Evolutionary conservation across 306 rosid genomes (phyloP), one percentile per base, ranked within the genome.

Genomic region (Trifolium repens): DNA sequence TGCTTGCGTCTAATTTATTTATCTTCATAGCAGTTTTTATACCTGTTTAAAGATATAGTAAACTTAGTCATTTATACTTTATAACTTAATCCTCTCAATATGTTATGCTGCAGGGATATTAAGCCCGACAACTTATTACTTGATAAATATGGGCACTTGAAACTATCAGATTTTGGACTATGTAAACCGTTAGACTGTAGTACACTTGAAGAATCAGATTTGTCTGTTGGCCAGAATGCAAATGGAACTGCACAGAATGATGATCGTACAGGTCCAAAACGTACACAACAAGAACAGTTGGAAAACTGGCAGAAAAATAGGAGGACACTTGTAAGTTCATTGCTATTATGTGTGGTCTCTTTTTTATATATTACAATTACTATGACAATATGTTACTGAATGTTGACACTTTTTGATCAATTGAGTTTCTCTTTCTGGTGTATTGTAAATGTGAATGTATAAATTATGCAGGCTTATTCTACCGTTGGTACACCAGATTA

Each of bases 401-500:
- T 53, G 24, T 52, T 32, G 13, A 34, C 12, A 60, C 62, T 61
- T 69, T 14, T 13, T 53, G 46, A 63, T 68, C 26, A 53, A n/a
- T 27, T 61, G 30, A 10, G 32, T 64, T 27, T 74, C 58, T 64
- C 5, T 58, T 49, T 32, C 65, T 13, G 10, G 22, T 44, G 12
- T 3, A 35, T 74, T 71, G 40, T 62, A 78, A 63, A 11, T 71
- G 35, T 71, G 26, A 67, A 49, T 59, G 69, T 76, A 49, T 69
- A 78, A 82, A 66, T 35, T 70, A 79, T 83, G 73, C 85, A 94
- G 97, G 99, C 99, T 87, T 94, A 92, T 83, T 94, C 99, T 30
- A 92, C 97, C 8, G 99, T 94, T 70, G 99, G 99, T 62, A 94
- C 99, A 26, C 99, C 99, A 30, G 99, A 94, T 80, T 94, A 94